A percentile compares a stretch with the other conserved stretches of the same genome.
phyloP scores from a whole-genome alignment of 371 early-diverging fungal genomes.

The Dichotomocladium elegans region DNA sequence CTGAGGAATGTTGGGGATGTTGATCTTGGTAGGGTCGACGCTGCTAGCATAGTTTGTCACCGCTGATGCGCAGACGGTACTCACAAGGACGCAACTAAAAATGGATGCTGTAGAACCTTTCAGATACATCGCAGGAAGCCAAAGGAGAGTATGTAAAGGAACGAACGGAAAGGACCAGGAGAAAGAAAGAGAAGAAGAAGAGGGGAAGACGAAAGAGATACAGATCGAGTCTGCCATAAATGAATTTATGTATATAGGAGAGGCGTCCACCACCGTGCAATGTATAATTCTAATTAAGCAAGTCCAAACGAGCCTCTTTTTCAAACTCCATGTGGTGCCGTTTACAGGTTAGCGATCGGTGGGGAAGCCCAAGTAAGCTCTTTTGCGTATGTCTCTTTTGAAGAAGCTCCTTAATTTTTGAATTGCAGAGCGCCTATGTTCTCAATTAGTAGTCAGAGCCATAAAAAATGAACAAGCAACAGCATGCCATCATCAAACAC shows the following conservation, averaged over 20 bases:
- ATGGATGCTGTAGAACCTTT: conserved; percentile 11
- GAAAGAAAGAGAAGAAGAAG: conserved; percentile 2
- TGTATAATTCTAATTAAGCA: no score
- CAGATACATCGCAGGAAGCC: conserved; percentile 1
- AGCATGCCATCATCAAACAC: not conserved
- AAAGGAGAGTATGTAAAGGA: conserved; percentile 1
- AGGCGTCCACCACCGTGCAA: not conserved
- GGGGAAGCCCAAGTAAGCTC: no score
- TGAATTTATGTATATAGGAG: not conserved
- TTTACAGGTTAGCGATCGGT: not conserved
- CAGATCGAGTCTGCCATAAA: not conserved
- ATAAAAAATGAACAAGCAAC: no score
- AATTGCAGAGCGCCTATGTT: no score
- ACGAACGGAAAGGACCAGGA: conserved; percentile 4
- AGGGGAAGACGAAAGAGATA: not conserved
- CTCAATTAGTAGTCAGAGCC: no score
- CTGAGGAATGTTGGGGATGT: conserved; percentile 40
- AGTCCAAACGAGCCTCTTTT: not conserved
- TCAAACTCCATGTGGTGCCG: not conserved
- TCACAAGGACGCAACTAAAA: not conserved
- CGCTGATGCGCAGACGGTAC: conserved; percentile 14
- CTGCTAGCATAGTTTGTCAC: conserved; percentile 20
- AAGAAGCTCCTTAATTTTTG: no score
- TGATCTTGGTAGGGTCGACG: conserved; percentile 22
- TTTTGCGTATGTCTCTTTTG: no score